Evolutionary conservation across 805 yeast genomes (phyloP).

Genomic region (Scheffersomyces spartinae): DNA sequence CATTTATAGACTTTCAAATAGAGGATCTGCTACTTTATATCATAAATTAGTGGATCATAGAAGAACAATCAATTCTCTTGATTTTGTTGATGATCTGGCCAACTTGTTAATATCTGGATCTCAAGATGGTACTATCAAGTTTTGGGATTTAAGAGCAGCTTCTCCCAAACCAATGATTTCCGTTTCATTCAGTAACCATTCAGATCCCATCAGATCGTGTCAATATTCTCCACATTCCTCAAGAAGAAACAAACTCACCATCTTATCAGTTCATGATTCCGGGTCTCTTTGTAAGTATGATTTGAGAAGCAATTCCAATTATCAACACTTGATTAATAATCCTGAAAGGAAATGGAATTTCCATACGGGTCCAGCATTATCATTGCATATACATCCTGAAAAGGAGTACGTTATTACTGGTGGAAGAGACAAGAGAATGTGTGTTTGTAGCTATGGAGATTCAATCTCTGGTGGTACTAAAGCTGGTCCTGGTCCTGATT

Average conservation of each 20-base stretch:
- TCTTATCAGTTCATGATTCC: conserved; percentile 78
- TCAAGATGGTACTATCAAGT: conserved; percentile 66
- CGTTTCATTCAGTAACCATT: conserved; percentile 39
- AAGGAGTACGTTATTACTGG: conserved; percentile 78
- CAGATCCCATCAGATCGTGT: conserved; percentile 58
- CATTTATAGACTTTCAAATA: conserved; percentile 18
- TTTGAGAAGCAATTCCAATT: conserved; percentile 32
- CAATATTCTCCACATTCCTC: conserved; percentile 42
- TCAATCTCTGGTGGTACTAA: conserved; percentile 7
- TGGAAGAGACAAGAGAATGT: conserved; percentile 79
- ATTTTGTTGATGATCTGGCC: conserved; percentile 15
- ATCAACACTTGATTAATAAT: conserved; percentile 13
- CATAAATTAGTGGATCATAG: conserved; percentile 27
- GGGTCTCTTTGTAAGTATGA: conserved; percentile 88
- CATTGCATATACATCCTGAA: conserved; percentile 82
- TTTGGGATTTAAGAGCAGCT: conserved; percentile 58
- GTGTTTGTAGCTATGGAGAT: conserved; percentile 53
- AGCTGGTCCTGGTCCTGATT: conserved; percentile 52
- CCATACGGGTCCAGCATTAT: conserved; percentile 83
- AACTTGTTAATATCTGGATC: conserved; percentile 42
- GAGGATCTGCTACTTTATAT: conserved; percentile 16
- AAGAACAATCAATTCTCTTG: conserved; percentile 30
- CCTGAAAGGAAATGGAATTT: conserved; percentile 77
- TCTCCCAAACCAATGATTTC: conserved; percentile 36
- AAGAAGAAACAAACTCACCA: conserved; percentile 27